Conservation (phyloP, 1,139 yeast species). For the Blastobotrys aristatus region DNA sequence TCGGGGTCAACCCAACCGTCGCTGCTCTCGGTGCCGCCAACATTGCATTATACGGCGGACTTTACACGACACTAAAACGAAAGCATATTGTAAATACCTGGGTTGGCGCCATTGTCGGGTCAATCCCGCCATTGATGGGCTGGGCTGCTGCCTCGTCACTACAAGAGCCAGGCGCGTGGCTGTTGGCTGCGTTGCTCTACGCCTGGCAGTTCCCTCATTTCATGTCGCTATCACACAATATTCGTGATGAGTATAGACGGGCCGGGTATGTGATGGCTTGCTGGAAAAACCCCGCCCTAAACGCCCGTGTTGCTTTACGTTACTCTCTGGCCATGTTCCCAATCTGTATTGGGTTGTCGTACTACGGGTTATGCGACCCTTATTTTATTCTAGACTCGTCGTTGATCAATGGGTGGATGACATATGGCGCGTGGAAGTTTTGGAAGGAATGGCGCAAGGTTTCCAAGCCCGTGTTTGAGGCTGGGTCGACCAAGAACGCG, state of each 20-base stretch:
- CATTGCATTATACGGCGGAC: conserved; percentile 79
- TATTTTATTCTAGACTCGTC: conserved; percentile 76
- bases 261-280: conserved; percentile 98
- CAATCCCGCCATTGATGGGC: conserved; percentile 98
- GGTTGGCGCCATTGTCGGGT: conserved; percentile 98
- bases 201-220: conserved; percentile 99
- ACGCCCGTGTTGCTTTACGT: conserved; percentile 89
- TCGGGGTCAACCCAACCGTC: conserved; percentile 84
- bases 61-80: conserved; percentile 86
- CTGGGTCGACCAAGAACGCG: conserved; percentile 41
- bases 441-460: conserved; percentile 46
- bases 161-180: conserved; percentile 90
- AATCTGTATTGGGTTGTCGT: conserved; percentile 75
- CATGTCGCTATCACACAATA: conserved; percentile 83
- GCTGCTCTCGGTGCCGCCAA: conserved; percentile 72
- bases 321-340: conserved; percentile 92
- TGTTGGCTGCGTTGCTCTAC: conserved; percentile 78
- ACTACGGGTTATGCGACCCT: conserved; percentile 78
- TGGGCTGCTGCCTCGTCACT: conserved; percentile 96
- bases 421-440: conserved; percentile 73
- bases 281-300: conserved; percentile 82
- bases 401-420: conserved; percentile 77
- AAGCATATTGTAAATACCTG: conserved; percentile 84
- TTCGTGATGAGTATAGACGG: conserved; percentile 77
- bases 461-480: conserved; percentile 20